Percentiles rank a stretch among this genome's conserved stretches.
Evolutionary conservation across 306 rosid species (phyloP).

Genomic region (Lupinus albus): DNA sequence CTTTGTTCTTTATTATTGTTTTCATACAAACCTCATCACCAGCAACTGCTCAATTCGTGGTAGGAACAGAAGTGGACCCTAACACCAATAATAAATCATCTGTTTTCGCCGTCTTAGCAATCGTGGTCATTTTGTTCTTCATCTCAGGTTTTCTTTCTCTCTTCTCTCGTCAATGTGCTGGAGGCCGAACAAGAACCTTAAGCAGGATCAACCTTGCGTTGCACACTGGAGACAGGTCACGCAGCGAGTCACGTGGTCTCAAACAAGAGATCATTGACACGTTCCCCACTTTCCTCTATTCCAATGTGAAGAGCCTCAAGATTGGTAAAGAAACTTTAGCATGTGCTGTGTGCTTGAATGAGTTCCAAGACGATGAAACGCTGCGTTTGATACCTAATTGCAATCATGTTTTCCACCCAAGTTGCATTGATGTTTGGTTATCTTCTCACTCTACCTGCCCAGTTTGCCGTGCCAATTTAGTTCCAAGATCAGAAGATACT

Average conservation of each 20-base stretch:
- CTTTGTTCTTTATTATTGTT: constrained; percentile 21
- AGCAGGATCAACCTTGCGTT: constrained; percentile 29
- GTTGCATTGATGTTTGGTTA: constrained; percentile 75
- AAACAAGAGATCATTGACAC: constrained; percentile 56
- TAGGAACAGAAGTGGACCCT: background rate
- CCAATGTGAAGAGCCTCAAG: constrained; percentile 65
- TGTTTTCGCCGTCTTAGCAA: constrained; percentile 53
- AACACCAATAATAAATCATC: constrained; percentile 39
- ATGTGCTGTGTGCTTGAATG: constrained; percentile 85
- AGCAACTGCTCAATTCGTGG: constrained; percentile 41
- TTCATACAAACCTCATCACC: constrained; percentile 5
- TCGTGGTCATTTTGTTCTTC: constrained; percentile 56
- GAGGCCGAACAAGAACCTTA: constrained; percentile 26
- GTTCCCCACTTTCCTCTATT: constrained; percentile 72
- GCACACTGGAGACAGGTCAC: background rate
- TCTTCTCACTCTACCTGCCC: constrained; percentile 76
- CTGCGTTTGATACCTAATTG: constrained; percentile 65
- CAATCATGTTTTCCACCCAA: constrained; percentile 75
- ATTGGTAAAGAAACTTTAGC: constrained; percentile 61
- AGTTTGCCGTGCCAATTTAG: constrained; percentile 71
- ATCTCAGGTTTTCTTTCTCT: constrained; percentile 68
- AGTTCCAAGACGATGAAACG: constrained; percentile 66
- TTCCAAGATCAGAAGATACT: constrained; percentile 52
- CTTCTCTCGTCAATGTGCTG: constrained; percentile 67
- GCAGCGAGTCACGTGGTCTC: constrained; percentile 46